These are phyloP conservation scores for Caloboletus inedulis DNA, from an alignment of 1,284 basidiomycete species.

Conservation along the genomic window DNA sequence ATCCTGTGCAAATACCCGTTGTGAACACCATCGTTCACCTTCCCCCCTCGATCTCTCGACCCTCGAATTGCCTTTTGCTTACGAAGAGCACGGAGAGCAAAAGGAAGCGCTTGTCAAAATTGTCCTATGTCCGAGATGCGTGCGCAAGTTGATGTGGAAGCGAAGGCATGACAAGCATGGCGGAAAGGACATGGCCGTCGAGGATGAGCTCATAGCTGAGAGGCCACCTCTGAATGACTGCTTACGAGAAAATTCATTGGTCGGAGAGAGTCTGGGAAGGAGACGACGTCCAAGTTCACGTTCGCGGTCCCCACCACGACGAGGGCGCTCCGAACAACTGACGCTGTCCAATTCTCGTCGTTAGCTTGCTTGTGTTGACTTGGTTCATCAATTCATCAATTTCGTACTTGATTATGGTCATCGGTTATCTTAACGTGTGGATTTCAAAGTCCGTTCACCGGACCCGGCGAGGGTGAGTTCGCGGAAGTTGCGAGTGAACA, in stretches of 20 bases:
- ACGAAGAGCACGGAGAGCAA: conserved; percentile 70
- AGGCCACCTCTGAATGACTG: too few relatives aligned
- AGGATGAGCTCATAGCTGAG: too few relatives aligned
- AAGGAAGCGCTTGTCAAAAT: conserved; percentile 88
- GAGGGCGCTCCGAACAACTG: background rate
- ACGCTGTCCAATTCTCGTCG: background rate
- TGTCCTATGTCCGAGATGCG: conserved; percentile 74
- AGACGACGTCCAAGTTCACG: conserved; percentile 14
- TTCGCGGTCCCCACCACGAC: conserved; percentile 19
- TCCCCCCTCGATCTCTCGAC: conserved; percentile 46
- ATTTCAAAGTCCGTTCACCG: conserved; percentile 28
- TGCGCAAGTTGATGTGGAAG: conserved; percentile 85
- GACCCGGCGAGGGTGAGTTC: background rate
- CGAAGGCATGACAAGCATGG: conserved; percentile 61
- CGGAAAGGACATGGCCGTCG: conserved; percentile 3
- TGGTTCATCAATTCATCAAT: background rate
- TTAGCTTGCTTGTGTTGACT: background rate
- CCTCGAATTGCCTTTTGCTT: conserved; percentile 86
- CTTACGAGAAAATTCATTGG: background rate
- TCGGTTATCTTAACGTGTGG: background rate
- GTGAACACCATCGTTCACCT: conserved; percentile 53
- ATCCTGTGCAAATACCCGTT: conserved; percentile 86
- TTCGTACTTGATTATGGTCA: background rate
- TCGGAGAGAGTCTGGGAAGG: background rate
- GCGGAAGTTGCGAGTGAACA: background rate